Evolutionary conservation across 306 rosid species (phyloP).

Genomic region (Fagus sylvatica): DNA sequence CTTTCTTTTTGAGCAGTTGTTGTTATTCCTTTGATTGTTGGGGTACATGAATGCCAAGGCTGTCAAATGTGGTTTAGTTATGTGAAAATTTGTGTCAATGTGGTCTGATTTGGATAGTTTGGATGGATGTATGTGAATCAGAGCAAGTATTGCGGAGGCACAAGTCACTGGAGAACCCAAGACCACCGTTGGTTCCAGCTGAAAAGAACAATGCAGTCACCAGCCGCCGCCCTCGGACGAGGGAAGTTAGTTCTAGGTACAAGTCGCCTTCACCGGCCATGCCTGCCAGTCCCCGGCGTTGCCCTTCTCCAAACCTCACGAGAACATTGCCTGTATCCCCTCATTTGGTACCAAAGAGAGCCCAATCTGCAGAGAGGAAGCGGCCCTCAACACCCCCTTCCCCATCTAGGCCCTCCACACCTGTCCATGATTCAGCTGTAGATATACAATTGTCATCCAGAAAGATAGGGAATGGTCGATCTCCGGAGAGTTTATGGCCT

Average conservation of each 20-base stretch:
- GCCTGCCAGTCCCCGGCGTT: slow-evolving; percentile 51
- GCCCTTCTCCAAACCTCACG: slow-evolving; percentile 72
- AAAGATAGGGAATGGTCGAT: slow-evolving; percentile 43
- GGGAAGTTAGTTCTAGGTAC: slow-evolving; percentile 72
- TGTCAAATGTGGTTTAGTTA: slow-evolving; percentile 40
- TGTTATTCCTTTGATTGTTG: slow-evolving; percentile 43
- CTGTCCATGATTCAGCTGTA: slow-evolving; percentile 55
- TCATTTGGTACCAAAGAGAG: slow-evolving; percentile 62
- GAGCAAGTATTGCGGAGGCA: slow-evolving; percentile 62
- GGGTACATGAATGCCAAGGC: slow-evolving; percentile 42
- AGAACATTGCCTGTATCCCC: slow-evolving; percentile 55
- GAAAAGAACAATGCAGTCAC: slow-evolving; percentile 72
- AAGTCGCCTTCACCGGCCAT: slow-evolving; percentile 66
- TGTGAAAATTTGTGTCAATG: slow-evolving; percentile 63
- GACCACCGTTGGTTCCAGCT: slow-evolving; percentile 72
- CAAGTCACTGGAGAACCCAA: slow-evolving; percentile 45
- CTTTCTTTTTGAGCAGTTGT: slow-evolving; percentile 49
- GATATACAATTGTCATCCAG: slow-evolving; percentile 52
- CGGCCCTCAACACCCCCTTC: slow-evolving; percentile 87
- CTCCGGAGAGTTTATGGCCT: slow-evolving; percentile 82
- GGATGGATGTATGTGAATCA: slow-evolving; percentile 89
- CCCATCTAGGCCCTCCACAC: slow-evolving; percentile 71
- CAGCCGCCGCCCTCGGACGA: slow-evolving; percentile 43
- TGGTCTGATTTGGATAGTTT: slow-evolving; percentile 69
- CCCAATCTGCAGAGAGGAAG: slow-evolving; percentile 76